A percentile compares a stretch with the other conserved stretches of the same genome.
Evolutionary conservation across 495 filamentous ascomycete species (phyloP).

Genomic region (Podospora didyma): DNA sequence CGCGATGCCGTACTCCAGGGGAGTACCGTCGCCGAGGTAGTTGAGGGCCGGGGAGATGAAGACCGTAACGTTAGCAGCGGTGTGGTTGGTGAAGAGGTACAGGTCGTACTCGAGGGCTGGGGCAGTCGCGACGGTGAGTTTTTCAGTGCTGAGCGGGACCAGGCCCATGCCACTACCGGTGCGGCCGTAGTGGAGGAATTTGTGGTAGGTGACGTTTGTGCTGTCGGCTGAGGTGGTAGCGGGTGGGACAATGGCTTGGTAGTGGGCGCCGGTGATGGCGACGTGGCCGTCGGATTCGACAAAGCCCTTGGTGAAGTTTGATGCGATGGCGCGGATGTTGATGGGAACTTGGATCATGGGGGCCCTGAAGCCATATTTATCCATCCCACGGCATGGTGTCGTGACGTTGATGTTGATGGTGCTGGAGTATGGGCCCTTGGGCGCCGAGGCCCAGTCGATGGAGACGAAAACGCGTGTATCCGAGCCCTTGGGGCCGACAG

Average conservation of each 20-base stretch:
- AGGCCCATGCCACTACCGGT: conserved; percentile 57
- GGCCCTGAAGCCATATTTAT: conserved; percentile 45
- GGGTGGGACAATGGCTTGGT: conserved; percentile 38
- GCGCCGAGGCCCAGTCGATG: conserved; percentile 57
- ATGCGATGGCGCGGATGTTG: conserved; percentile 47
- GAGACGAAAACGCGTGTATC: conserved; percentile 58
- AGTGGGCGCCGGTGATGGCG: conserved; percentile 58
- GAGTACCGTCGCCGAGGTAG: conserved; percentile 52
- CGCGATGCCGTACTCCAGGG: conserved; percentile 57
- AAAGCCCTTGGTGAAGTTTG: conserved; percentile 56
- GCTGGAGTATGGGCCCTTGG: conserved; percentile 41
- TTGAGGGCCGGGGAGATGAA: conserved; percentile 60
- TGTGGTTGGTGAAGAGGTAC: conserved; percentile 55
- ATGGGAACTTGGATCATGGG: conserved; percentile 59
- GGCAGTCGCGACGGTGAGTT: conserved; percentile 42
- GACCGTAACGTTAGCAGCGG: conserved; percentile 56
- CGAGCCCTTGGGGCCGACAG: conserved; percentile 43
- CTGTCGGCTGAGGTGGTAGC: conserved; percentile 27
- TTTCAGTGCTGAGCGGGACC: conserved; percentile 45
- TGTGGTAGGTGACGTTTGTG: conserved; percentile 46
- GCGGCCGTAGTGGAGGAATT: conserved; percentile 52
- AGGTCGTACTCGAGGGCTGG: conserved; percentile 62
- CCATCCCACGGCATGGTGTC: conserved; percentile 46
- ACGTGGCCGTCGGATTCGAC: conserved; percentile 61
- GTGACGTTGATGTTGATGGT: conserved; percentile 53